These are phyloP conservation scores for Xylaria grammica DNA, from an alignment of 495 filamentous ascomycete genomes.

Conservation along the genomic window DNA sequence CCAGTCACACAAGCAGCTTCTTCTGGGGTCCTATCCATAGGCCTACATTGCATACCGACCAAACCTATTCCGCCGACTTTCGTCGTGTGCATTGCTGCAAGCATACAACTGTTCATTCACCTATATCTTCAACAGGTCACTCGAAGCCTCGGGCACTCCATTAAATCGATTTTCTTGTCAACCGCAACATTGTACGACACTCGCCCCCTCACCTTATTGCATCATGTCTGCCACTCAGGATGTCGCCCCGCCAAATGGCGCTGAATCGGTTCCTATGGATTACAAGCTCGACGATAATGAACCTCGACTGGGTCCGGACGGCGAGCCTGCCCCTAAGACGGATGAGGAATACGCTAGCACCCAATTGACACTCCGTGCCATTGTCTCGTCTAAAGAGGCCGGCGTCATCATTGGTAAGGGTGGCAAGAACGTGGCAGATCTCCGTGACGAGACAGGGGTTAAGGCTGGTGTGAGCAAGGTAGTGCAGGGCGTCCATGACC, in stretches of 20 bases:
- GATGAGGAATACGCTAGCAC: conserved; percentile 95
- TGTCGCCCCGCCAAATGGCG: conserved; percentile 42
- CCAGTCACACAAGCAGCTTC: conserved; percentile 16
- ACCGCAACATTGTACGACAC: background rate
- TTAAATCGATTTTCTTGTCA: background rate
- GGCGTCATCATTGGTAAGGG: conserved; percentile 98
- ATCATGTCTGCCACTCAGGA: conserved; percentile 59
- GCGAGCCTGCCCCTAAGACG: conserved; percentile 76
- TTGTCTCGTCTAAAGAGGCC: conserved; percentile 97
- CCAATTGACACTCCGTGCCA: conserved; percentile 90
- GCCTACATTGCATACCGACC: conserved; percentile 15
- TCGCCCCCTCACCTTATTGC: background rate
- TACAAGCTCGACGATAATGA: conserved; percentile 58
- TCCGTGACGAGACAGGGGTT: conserved; percentile 95
- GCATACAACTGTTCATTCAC: background rate
- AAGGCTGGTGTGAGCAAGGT: conserved; percentile 99
- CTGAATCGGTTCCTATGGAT: conserved; percentile 52
- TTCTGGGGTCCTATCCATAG: conserved; percentile 1
- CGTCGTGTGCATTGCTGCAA: background rate
- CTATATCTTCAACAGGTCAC: background rate
- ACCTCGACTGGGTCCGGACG: conserved; percentile 65
- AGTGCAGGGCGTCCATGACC: conserved; percentile 94
- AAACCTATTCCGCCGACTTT: conserved; percentile 21
- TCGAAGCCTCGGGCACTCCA: background rate
- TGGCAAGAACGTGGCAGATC: conserved; percentile 96